phyloP scores from a whole-genome alignment of 1,139 yeast species.

The Suhomyces coccinellae region DNA sequence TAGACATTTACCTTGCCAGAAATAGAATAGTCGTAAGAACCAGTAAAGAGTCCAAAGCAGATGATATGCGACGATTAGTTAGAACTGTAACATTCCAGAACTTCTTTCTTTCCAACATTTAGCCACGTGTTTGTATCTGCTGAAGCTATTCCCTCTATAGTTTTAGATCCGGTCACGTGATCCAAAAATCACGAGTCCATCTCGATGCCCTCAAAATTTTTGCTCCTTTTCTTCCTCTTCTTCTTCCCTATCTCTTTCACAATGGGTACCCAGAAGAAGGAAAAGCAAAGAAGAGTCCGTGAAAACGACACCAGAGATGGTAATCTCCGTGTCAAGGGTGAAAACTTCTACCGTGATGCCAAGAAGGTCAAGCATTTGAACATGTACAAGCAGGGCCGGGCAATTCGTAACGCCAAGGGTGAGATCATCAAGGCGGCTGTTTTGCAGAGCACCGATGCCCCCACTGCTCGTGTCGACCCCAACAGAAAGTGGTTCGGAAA shows the following conservation, averaged over 20 bases:
- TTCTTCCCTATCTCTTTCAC: neutral
- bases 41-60: too few species aligned
- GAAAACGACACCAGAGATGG: slow-evolving; percentile 85
- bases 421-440: slow-evolving; percentile 86
- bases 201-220: slow-evolving; percentile 10
- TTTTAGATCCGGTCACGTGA: neutral
- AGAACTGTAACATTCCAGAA: too few species aligned
- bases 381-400: slow-evolving; percentile 92
- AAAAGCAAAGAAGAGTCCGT: slow-evolving; percentile 79
- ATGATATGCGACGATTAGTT: too few species aligned
- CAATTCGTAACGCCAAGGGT: slow-evolving; percentile 83
- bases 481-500: slow-evolving; percentile 97
- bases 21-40: too few species aligned
- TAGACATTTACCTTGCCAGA: too few species aligned
- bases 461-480: slow-evolving; percentile 92
- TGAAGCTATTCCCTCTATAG: too few species aligned
- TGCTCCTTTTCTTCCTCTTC: neutral
- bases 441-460: slow-evolving; percentile 83
- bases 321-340: slow-evolving; percentile 92
- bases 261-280: slow-evolving; percentile 95
- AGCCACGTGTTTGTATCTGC: neutral
- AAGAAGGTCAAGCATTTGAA: slow-evolving; percentile 85
- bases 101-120: neutral
- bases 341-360: slow-evolving; percentile 93
- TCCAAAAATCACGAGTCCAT: neutral